phyloP scores from a whole-genome alignment of 2,329 filamentous ascomycete genomes.

The Neofusicoccum parvum region DNA sequence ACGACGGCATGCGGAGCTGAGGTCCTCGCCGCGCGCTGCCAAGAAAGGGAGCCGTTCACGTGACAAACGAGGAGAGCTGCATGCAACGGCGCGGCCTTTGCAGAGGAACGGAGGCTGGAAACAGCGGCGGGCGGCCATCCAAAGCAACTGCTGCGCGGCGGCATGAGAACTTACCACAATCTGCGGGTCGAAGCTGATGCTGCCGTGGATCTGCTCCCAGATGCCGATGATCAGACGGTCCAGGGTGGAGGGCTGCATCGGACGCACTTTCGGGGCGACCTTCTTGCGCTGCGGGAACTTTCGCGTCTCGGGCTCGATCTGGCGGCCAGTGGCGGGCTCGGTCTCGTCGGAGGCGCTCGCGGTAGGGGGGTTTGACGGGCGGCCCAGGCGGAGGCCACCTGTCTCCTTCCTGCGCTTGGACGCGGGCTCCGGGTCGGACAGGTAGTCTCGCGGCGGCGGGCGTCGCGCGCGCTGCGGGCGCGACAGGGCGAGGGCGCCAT shows the following conservation, averaged over 20 bases:
- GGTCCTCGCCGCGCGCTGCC: neutral
- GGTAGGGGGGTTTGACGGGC: neutral
- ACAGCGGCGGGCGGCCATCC: no score
- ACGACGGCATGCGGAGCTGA: no score
- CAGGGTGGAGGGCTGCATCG: slow-evolving; percentile 50
- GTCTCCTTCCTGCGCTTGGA: slow-evolving; percentile 17
- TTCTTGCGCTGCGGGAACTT: slow-evolving; percentile 39
- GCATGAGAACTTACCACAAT: slow-evolving; percentile 27
- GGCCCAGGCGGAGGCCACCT: slow-evolving; percentile 2
- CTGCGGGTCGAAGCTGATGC: slow-evolving; percentile 45
- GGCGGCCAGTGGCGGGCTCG: slow-evolving; percentile 22
- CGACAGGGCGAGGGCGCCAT: neutral
- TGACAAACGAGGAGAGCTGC: neutral
- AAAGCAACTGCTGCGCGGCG: neutral
- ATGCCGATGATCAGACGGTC: slow-evolving; percentile 54
- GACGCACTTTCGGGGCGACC: slow-evolving; percentile 39
- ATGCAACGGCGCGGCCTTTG: no score
- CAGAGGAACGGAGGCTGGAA: no score
- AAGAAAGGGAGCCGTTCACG: neutral
- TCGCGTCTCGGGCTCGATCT: slow-evolving; percentile 35
- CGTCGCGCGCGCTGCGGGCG: slow-evolving; percentile 10
- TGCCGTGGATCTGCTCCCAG: slow-evolving; percentile 52
- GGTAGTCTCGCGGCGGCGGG: neutral
- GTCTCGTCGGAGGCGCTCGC: neutral
- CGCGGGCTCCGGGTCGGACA: slow-evolving; percentile 5